phyloP scores from a whole-genome alignment of 225 moss, liverwort and hornwort species.

The Ulota crispa region DNA sequence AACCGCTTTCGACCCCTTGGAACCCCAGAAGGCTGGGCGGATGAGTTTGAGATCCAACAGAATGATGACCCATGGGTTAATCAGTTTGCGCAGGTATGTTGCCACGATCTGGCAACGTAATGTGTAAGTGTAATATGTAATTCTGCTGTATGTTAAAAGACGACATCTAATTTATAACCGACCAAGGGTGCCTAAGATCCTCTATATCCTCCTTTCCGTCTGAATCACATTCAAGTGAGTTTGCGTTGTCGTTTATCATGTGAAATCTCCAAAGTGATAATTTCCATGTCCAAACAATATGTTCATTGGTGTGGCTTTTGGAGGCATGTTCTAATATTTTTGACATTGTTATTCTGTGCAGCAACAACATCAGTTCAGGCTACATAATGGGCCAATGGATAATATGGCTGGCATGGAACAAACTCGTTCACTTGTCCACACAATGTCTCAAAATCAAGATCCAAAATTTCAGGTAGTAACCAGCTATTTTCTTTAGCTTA shows the following conservation, averaged over 20 bases:
- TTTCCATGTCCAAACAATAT: neutral
- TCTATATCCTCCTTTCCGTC: neutral
- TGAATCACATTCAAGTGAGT: neutral
- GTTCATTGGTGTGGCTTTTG: neutral
- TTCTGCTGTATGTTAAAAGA: neutral
- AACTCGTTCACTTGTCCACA: constrained; percentile 75
- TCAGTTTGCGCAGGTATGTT: constrained; percentile 80
- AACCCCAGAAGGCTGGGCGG: constrained; percentile 64
- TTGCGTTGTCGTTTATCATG: constrained; percentile 10
- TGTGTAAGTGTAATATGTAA: neutral
- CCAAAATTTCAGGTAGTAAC: constrained; percentile 88
- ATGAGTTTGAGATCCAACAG: constrained; percentile 70
- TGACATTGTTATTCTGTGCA: constrained; percentile 29
- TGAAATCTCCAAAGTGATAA: constrained; percentile 1
- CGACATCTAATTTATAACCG: neutral
- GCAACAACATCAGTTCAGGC: constrained; percentile 68
- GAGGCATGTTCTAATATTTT: constrained; percentile 2
- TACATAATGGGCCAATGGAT: constrained; percentile 52
- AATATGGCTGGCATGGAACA: constrained; percentile 63
- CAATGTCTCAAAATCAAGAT: constrained; percentile 86
- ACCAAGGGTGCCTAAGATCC: neutral
- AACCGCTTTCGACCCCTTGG: constrained; percentile 41
- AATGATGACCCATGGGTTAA: constrained; percentile 68
- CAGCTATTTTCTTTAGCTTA: neutral
- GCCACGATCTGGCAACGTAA: neutral